Evolutionary conservation across 768 basidiomycete species (phyloP).

Genomic region (Cyclocybe cylindracea): DNA sequence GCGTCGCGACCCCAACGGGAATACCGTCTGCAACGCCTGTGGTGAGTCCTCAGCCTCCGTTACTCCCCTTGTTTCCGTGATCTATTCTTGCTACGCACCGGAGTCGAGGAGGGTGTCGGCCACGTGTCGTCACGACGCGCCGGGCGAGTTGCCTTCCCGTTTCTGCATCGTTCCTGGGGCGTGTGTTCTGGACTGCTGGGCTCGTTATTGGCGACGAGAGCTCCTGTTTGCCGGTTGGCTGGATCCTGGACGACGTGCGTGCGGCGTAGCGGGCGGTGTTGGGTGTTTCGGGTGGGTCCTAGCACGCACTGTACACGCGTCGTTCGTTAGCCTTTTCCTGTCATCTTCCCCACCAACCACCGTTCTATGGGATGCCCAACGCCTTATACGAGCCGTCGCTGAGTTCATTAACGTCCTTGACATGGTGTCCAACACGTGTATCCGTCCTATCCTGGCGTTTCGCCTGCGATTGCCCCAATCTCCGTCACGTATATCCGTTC

Average conservation of each 20-base stretch:
- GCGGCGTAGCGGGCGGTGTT: too few relatives aligned
- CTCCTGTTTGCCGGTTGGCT: too few relatives aligned
- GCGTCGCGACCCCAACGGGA: constrained; percentile 80
- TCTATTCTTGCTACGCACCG: constrained; percentile 9
- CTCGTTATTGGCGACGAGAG: constrained; percentile 5
- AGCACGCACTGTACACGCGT: too few relatives aligned
- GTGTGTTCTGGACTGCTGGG: constrained; percentile 1
- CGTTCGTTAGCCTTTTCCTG: too few relatives aligned
- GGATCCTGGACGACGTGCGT: too few relatives aligned
- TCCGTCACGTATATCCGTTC: constrained; percentile 7
- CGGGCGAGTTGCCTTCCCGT: not conserved
- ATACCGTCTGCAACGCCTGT: constrained; percentile 87
- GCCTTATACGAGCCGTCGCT: too few relatives aligned
- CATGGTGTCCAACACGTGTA: too few relatives aligned
- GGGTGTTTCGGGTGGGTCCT: too few relatives aligned
- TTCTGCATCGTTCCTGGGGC: constrained; percentile 3
- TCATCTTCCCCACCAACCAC: too few relatives aligned
- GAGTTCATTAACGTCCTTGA: too few relatives aligned
- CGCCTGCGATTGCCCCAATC: constrained; percentile 6
- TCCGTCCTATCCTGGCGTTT: not conserved
- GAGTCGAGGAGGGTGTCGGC: constrained; percentile 6
- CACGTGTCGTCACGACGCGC: constrained; percentile 24
- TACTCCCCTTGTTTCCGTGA: constrained; percentile 18
- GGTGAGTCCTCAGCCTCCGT: constrained; percentile 56
- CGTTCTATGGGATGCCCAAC: too few relatives aligned